phyloP scores from a whole-genome alignment of 202 grass and related monocot species.

The Digitaria exilis region DNA sequence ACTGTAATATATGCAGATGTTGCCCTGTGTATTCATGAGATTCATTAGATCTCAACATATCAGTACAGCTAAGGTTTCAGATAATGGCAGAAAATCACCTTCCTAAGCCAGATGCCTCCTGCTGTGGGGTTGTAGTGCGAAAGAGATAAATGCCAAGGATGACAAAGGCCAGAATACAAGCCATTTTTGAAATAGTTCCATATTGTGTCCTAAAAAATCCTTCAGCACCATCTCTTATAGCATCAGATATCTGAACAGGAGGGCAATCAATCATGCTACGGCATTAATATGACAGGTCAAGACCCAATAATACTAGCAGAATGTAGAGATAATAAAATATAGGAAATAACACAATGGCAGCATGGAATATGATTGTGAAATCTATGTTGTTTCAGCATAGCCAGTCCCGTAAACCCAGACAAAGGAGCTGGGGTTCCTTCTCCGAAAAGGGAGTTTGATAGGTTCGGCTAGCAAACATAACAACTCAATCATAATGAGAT shows the following conservation, averaged over 20 bases:
- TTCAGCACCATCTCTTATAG: constrained; percentile 98
- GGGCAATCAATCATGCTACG: not conserved
- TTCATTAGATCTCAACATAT: constrained; percentile 38
- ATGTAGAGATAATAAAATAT: constrained; percentile 11
- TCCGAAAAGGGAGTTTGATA: not conserved
- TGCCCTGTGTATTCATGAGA: constrained; percentile 52
- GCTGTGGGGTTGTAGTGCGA: constrained; percentile 75
- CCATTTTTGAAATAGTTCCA: constrained; percentile 98
- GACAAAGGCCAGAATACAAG: constrained; percentile 79
- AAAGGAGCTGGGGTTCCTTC: too few relatives aligned
- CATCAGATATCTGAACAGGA: constrained; percentile 90
- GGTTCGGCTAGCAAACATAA: not conserved
- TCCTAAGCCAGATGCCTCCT: constrained; percentile 89
- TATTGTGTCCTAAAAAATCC: constrained; percentile 98
- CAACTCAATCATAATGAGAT: not conserved
- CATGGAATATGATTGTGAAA: constrained; percentile 18
- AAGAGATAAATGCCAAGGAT: constrained; percentile 99
- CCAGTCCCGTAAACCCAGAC: too few relatives aligned
- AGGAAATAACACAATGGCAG: constrained; percentile 1
- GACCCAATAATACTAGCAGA: constrained; percentile 5
- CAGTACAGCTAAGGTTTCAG: not conserved
- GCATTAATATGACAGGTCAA: constrained; percentile 18
- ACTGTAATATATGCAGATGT: constrained; percentile 95
- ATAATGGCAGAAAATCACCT: constrained; percentile 52
- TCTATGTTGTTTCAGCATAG: not conserved